These are phyloP conservation scores for Rhizoctonia solani DNA, from an alignment of 1,284 basidiomycete genomes.

Conservation along the genomic window DNA sequence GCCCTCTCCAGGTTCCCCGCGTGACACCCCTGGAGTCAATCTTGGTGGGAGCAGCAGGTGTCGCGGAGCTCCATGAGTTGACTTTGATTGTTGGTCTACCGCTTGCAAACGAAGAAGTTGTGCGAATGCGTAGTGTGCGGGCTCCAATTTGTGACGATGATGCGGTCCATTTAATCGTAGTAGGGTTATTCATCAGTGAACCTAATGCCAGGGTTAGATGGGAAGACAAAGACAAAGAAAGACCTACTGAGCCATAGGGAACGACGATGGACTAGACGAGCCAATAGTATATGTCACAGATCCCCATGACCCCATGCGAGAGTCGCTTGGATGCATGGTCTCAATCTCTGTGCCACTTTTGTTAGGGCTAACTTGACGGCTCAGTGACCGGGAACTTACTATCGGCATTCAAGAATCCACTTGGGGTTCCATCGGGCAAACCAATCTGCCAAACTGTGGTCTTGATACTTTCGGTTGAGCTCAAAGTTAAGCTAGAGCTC, in stretches of 20 bases:
- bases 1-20: slow-evolving; percentile 30
- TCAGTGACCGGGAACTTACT: slow-evolving; percentile 6
- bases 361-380: not conserved
- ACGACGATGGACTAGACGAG: slow-evolving; percentile 39
- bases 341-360: slow-evolving; percentile 10
- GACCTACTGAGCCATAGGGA: slow-evolving; percentile 48
- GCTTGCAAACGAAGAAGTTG: slow-evolving; percentile 34
- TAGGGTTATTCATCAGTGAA: slow-evolving; percentile 44
- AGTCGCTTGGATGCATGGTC: slow-evolving; percentile 27
- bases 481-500: slow-evolving; percentile 42
- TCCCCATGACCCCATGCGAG: slow-evolving; percentile 23
- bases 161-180: slow-evolving; percentile 36
- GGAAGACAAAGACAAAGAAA: not conserved
- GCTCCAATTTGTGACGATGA: slow-evolving; percentile 29
- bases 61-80: slow-evolving; percentile 30
- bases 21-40: slow-evolving; percentile 36
- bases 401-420: slow-evolving; percentile 48
- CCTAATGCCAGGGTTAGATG: slow-evolving; percentile 28
- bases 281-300: slow-evolving; percentile 47
- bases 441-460: slow-evolving; percentile 53
- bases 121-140: slow-evolving; percentile 28
- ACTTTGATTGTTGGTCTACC: slow-evolving; percentile 33
- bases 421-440: slow-evolving; percentile 54
- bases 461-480: slow-evolving; percentile 21
- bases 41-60: slow-evolving; percentile 34